Conservation (phyloP, 352 stramenopile species). For the Phytophthora hybrid region DNA sequence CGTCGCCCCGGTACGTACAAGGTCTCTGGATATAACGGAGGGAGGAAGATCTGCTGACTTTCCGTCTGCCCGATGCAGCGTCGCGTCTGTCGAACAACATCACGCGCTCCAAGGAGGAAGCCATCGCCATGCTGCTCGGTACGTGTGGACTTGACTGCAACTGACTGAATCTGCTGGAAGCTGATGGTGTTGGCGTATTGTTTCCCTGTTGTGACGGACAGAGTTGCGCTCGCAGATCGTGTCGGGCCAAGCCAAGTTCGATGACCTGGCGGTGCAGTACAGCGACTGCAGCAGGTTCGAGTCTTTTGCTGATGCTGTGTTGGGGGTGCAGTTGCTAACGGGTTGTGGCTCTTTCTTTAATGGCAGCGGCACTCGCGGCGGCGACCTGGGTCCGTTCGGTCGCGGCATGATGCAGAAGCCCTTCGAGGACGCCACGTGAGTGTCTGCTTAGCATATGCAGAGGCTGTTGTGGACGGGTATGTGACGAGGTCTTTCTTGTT, state of each 20-base stretch:
- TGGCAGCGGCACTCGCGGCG: constrained; percentile 74
- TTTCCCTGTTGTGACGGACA: constrained; percentile 13
- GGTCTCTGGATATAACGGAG: not conserved
- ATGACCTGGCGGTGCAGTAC: constrained; percentile 84
- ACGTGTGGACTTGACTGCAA: not conserved
- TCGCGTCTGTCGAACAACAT: constrained; percentile 93
- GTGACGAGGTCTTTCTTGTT: constrained; percentile 1
- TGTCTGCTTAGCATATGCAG: not conserved
- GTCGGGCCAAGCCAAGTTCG: constrained; percentile 77
- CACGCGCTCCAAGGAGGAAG: constrained; percentile 92
- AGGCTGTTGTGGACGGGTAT: no score
- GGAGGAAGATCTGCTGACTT: not conserved
- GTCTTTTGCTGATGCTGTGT: not conserved
- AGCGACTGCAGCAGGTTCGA: constrained; percentile 79
- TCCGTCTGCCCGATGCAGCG: constrained; percentile 38
- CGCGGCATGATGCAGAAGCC: constrained; percentile 93
- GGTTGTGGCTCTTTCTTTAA: not conserved
- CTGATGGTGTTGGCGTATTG: not conserved
- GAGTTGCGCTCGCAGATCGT: constrained; percentile 87
- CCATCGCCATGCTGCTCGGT: constrained; percentile 85
- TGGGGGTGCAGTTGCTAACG: not conserved
- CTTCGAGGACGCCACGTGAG: constrained; percentile 89
- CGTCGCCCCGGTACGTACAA: constrained; percentile 65
- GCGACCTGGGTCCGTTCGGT: constrained; percentile 92
- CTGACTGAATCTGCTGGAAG: not conserved